Evolutionary conservation across 148 eudicot species (phyloP), one percentile per base, ranked within the genome.

Genomic region (Beta vulgaris): DNA sequence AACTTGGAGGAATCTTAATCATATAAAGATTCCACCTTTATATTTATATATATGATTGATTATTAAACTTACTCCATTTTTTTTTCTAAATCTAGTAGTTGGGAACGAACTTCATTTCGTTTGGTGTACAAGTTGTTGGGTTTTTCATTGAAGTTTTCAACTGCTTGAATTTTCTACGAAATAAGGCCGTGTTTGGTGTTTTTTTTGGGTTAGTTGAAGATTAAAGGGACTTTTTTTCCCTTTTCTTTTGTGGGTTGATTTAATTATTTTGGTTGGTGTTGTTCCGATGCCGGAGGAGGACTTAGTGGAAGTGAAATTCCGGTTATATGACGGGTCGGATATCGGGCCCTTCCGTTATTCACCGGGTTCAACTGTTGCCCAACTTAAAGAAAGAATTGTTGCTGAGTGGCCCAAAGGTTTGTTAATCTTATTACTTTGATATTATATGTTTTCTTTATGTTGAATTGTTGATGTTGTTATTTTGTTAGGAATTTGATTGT

Each of bases 361-460:
- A 0, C 82, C 87, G 53, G 80, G 89, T 29, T 76, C 92, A 8
- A 91, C 90, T 2, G 86, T 91, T 2, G 85, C 92, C 21, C 78
- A 84, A 79, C 89, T 91, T 36, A 91, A 91, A 82, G 97, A 91
- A 69, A 81, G 88, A 73, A 76, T 91, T 73, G 85, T 91, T 23
- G 55, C 89, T 32, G 92, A 90, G 73, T 90, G 97, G 97, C 97
- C 97, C 51, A 88, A 90, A 88, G 97, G 97, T 91, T 67, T 49
- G 62, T 64, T 18, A 44, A 31, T 78, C 64, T 43, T 43, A 0
- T 40, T 6, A 9, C 1, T 49, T 35, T 28, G 2, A 13, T 51
- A 9, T 2, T 29, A 15, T 31, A 13, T 36, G 1, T 46, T 0
- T 11, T 10, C 7, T 26, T 37, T 7, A 0, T 19, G 0, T 21